Percentiles rank a stretch among this genome's conserved stretches.
Conservation (phyloP, 2,329 filamentous ascomycete species). For the Curvularia spicifera region DNA sequence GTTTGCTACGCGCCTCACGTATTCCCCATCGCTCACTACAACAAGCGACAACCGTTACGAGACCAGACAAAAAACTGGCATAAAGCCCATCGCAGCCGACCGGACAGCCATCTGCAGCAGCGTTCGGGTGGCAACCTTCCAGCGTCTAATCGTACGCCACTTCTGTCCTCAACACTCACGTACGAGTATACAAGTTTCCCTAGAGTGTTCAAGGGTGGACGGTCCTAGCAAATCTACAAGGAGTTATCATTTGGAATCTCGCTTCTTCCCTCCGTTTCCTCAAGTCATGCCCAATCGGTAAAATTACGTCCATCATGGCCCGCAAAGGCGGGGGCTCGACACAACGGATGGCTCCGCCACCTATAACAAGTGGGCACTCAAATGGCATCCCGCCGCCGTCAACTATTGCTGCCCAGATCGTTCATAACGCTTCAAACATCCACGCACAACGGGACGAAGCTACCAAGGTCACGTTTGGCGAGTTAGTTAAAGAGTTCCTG, state of each 20-base stretch:
- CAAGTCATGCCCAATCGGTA: slow-evolving; percentile 36
- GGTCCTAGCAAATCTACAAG: neutral
- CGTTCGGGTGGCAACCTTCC: neutral
- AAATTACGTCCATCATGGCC: slow-evolving; percentile 45
- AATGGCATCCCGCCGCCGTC: slow-evolving; percentile 63
- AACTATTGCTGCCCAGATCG: slow-evolving; percentile 85
- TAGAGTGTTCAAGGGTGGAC: neutral
- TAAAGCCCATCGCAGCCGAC: neutral
- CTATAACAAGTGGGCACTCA: slow-evolving; percentile 26
- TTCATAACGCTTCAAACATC: slow-evolving; percentile 76
- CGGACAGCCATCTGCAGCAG: neutral
- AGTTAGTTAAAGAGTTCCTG: slow-evolving; percentile 71
- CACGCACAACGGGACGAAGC: slow-evolving; percentile 67
- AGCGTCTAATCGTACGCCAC: slow-evolving; percentile 12
- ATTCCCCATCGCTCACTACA: slow-evolving; percentile 4
- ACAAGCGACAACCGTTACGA: neutral
- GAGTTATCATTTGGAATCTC: neutral
- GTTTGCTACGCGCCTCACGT: slow-evolving; percentile 23
- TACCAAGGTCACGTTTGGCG: slow-evolving; percentile 75
- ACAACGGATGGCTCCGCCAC: slow-evolving; percentile 36
- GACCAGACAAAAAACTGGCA: neutral
- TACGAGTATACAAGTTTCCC: neutral
- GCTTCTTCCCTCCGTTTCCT: neutral
- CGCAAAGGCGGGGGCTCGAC: slow-evolving; percentile 48
- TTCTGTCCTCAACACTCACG: slow-evolving; percentile 1